Evolutionary conservation across 495 filamentous ascomycete genomes (phyloP).

Genomic region (Podospora appendiculata): DNA sequence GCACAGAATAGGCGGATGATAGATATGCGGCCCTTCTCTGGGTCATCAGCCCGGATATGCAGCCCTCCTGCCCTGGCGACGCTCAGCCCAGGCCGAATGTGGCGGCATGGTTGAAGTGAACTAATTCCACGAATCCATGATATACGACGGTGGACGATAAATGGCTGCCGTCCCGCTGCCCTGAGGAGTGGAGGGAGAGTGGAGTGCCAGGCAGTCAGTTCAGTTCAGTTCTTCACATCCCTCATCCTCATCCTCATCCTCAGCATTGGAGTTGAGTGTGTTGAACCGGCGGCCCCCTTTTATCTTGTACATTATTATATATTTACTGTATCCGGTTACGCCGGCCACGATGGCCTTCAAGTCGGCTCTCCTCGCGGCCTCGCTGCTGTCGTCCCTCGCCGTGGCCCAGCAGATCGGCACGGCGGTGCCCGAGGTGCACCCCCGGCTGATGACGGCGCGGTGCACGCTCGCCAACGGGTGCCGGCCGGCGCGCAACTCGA

Average conservation of each 20-base stretch:
- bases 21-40: neutral
- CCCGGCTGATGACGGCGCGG: slow-evolving; percentile 44
- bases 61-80: neutral
- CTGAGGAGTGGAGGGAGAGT: too few relatives aligned
- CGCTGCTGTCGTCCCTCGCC: slow-evolving; percentile 1
- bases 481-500: slow-evolving; percentile 37
- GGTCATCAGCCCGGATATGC: neutral
- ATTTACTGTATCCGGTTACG: too few relatives aligned
- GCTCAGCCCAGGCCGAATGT: too few relatives aligned
- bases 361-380: neutral
- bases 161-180: too few relatives aligned
- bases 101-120: too few relatives aligned
- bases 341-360: neutral
- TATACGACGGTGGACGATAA: too few relatives aligned
- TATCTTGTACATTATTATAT: neutral
- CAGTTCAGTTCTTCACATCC: neutral
- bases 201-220: too few relatives aligned
- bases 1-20: neutral
- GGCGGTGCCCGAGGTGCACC: slow-evolving; percentile 32
- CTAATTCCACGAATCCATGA: too few relatives aligned
- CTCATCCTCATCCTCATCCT: neutral
- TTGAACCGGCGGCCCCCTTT: neutral
- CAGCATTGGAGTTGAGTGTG: neutral
- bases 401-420: slow-evolving; percentile 15
- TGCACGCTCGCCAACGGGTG: slow-evolving; percentile 48